Base-by-base conservation (phyloP, 495 filamentous ascomycete genomes). In the Evernia prunastri region DNA sequence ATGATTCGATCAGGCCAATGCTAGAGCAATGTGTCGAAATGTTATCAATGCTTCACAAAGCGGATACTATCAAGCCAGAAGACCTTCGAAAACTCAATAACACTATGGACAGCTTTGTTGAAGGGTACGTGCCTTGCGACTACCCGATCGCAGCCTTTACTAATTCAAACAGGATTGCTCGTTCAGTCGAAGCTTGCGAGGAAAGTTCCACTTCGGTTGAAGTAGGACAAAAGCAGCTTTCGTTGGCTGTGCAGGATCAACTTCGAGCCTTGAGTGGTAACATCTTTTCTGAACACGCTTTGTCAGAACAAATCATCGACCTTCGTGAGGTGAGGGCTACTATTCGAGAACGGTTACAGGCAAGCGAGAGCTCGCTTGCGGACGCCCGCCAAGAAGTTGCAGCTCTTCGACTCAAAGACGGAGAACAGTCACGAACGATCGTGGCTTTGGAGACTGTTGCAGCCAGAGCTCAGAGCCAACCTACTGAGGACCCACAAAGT, bases 301-400 rank as follows among this genome's bases (percentile, higher is more conserved):
- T 69, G 20, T 36, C 58, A 6, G 68, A 69, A 37, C 69, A 71
- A 58, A 29, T 71, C 7, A 53, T 25, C 20, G 65, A 71, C 27
- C 59, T 70, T 59, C 64, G 65, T 29, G 65, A 67, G 43, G 54
- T 58, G 40, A 71, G 63, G 54, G 69, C 69, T 36, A 61, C 59
- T n/a, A 43, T 69, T 27, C 23, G 54, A 13, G 67, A 67, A 53
- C 57, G 60, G 27, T 61, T 71, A 27, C 65, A 69, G 23, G 65
- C 59, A 42, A 59, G 63, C 11, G 63, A 68, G 27, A 45, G 42
- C 9, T 33, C 56, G 9, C 60, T 71, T 7, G 49, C 37, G 23
- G 65, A 69, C 20, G 58, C 68, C 39, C 67, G 65, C 39, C 31
- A 13, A 27, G 49, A 66, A 20, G 18, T 61, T 12, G 25, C 29